Evolutionary conservation across 2,329 filamentous ascomycete species (phyloP), one percentile per base, ranked within the genome.

Genomic region (Phialophora macrospora): DNA sequence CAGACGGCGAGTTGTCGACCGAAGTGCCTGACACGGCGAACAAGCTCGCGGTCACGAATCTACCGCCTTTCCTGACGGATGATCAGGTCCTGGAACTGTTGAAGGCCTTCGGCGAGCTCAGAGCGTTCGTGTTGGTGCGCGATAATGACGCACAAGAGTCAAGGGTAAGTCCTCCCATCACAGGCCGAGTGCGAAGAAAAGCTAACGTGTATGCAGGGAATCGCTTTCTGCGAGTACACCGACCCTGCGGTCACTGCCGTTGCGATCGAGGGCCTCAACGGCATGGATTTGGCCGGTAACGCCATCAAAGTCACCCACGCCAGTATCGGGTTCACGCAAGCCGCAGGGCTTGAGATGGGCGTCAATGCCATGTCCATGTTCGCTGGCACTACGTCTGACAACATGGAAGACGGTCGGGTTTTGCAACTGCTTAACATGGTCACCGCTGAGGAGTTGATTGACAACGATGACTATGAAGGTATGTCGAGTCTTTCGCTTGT

Each of bases 331-430:
- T 89, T 92, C 67, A 94, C 93, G n/a, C 95, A 99, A 77, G 93
- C 93, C 24, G 85, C 91, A 55, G 93, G 93, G 69, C 86, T 96
- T 48, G 95, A 99, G 75, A 96, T 97, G 85, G 92, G 94, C 62
- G 94, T 99, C 68, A 96, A 95, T 72, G 95, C 95, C 69, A 98
- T 99, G 88, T 96, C 93, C 58, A 93, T 97, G 86, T 90, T 99
- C 73, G 95, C 95, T 44, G 93, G 94, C 64, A 96, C 95, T 22
- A 92, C 89, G 2, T 90, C 91, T 44, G 85, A 85, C 63, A 90
- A 93, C 66, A 83, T 90, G 38, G 93, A 96, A 72, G 88, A 89
- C 66, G 91, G 91, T 70, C 87, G 91, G 63, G 94, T 99, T 17
- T 78, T 99, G 67, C 94, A 97, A 79, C 82, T 99, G 68, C 86